Evolutionary conservation across 331 rosid genomes (phyloP).

Genomic region (Quercus tomentella): DNA sequence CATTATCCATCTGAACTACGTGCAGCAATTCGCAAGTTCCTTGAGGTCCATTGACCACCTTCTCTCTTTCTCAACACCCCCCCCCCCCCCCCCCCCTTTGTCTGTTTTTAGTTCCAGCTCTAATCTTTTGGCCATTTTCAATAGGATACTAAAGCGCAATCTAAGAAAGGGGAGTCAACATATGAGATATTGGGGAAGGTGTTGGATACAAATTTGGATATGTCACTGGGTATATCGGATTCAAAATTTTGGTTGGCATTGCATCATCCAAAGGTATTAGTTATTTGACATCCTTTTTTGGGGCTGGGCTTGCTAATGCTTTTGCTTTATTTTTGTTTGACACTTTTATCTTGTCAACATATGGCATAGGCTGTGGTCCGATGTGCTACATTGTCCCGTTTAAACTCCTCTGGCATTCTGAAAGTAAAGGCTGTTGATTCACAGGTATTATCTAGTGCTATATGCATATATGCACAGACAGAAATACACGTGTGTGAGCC

Average conservation of each 20-base stretch:
- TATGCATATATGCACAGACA: neutral
- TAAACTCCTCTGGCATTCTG: conserved; percentile 48
- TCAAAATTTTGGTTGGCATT: conserved; percentile 77
- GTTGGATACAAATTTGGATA: conserved; percentile 61
- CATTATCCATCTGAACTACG: conserved; percentile 76
- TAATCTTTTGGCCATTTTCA: conserved; percentile 24
- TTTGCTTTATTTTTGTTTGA: conserved; percentile 1
- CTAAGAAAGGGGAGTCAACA: conserved; percentile 51
- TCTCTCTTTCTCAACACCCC: neutral
- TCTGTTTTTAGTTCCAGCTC: neutral
- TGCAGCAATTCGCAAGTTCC: conserved; percentile 65
- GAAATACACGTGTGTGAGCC: neutral
- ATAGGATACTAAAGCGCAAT: conserved; percentile 49
- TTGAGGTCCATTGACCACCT: conserved; percentile 43
- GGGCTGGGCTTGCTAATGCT: conserved; percentile 7
- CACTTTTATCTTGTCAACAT: neutral
- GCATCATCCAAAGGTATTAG: conserved; percentile 80
- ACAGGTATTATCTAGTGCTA: conserved; percentile 39
- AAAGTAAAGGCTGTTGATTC: conserved; percentile 41
- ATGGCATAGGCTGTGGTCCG: conserved; percentile 74
- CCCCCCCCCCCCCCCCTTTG: too few species aligned
- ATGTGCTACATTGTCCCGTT: conserved; percentile 49
- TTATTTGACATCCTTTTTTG: neutral
- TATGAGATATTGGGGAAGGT: conserved; percentile 53
- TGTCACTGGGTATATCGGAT: conserved; percentile 44